A percentile compares a stretch with the other conserved stretches of the same genome.
Evolutionary conservation across 352 stramenopile species (phyloP).

Genomic region (Phytophthora colocasiae): DNA sequence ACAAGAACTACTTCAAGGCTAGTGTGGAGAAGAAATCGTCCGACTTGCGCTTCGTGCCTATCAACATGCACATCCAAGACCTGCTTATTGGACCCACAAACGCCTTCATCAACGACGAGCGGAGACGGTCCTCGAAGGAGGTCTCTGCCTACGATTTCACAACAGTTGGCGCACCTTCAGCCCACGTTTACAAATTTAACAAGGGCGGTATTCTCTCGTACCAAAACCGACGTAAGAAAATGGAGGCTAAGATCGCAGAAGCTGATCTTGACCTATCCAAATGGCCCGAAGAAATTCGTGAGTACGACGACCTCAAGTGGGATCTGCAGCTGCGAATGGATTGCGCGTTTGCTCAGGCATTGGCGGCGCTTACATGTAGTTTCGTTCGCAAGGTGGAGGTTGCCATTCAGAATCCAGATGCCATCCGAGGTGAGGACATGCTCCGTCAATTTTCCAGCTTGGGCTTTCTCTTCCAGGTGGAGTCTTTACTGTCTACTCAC

Average conservation of each 20-base stretch:
- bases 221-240: constrained; percentile 82
- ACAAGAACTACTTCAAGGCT: constrained; percentile 91
- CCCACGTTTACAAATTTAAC: constrained; percentile 90
- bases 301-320: constrained; percentile 89
- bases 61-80: constrained; percentile 91
- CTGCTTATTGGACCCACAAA: constrained; percentile 84
- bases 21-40: constrained; percentile 88
- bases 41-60: constrained; percentile 85
- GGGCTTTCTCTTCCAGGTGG: constrained; percentile 91
- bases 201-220: constrained; percentile 86
- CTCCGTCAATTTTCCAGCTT: constrained; percentile 84
- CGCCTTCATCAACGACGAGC: constrained; percentile 87
- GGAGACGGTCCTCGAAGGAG: constrained; percentile 77
- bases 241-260: constrained; percentile 78
- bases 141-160: constrained; percentile 88
- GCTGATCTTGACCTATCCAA: constrained; percentile 75
- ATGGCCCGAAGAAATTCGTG: constrained; percentile 82
- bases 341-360: constrained; percentile 75
- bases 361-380: constrained; percentile 74
- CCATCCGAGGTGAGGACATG: constrained; percentile 79
- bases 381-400: constrained; percentile 91
- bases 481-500: constrained; percentile 95
- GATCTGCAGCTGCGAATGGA: constrained; percentile 89
- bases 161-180: constrained; percentile 80
- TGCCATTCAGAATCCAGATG: constrained; percentile 80